Evolutionary conservation across 352 stramenopile species (phyloP).

Genomic region (Globisporangium alternatum): DNA sequence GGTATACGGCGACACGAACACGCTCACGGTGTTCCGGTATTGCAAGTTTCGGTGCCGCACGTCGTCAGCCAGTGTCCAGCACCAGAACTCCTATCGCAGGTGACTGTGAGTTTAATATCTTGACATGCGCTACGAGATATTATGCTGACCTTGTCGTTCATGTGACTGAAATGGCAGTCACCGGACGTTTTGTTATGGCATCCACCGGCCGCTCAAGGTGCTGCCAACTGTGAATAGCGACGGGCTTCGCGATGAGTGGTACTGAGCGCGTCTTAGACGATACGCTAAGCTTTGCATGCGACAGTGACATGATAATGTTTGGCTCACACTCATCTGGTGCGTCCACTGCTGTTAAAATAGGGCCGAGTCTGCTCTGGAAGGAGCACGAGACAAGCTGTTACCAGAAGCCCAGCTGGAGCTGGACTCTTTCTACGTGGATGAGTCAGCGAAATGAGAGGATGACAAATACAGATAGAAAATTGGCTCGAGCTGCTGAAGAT

Average conservation of each 20-base stretch:
- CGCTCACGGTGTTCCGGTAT: constrained; percentile 68
- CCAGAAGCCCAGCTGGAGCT: constrained; percentile 33
- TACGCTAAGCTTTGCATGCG: too few relatives aligned
- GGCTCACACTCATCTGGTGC: not conserved
- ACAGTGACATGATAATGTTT: not conserved
- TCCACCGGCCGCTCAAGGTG: constrained; percentile 57
- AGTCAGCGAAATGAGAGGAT: not conserved
- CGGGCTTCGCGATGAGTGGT: constrained; percentile 39
- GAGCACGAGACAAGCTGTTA: constrained; percentile 26
- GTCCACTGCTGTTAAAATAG: constrained; percentile 12
- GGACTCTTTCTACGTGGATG: constrained; percentile 38
- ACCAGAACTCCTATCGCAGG: constrained; percentile 80
- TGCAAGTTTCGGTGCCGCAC: constrained; percentile 72
- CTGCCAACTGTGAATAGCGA: constrained; percentile 72
- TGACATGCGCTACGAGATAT: not conserved
- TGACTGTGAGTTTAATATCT: constrained; percentile 12
- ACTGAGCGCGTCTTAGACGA: not conserved
- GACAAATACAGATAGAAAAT: not conserved
- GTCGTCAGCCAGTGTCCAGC: constrained; percentile 69
- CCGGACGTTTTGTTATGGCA: constrained; percentile 63
- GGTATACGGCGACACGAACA: constrained; percentile 50
- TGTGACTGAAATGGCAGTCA: constrained; percentile 23
- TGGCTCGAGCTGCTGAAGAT: not conserved
- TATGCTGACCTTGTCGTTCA: not conserved
- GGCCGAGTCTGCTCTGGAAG: constrained; percentile 25